Evolutionary conservation across 2,329 filamentous ascomycete species (phyloP).

Genomic region (Erysiphe neolycopersici): DNA sequence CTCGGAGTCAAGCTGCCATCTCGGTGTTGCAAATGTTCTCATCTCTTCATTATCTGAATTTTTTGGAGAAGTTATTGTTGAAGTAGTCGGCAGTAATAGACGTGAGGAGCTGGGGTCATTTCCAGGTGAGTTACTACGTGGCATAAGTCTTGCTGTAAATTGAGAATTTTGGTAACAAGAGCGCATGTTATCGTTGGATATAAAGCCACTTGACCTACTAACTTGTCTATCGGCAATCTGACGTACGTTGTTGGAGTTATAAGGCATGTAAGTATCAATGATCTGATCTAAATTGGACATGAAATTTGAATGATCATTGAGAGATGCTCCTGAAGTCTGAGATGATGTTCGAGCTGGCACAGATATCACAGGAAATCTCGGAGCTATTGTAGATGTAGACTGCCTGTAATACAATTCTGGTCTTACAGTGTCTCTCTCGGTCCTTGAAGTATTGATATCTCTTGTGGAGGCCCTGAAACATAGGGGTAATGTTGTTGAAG

Average conservation of each 20-base stretch:
- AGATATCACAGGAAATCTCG: not conserved
- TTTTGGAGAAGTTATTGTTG: not conserved
- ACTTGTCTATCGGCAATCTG: not conserved
- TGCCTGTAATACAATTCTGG: not conserved
- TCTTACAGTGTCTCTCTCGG: not conserved
- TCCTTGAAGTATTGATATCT: not conserved
- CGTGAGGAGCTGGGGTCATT: not conserved
- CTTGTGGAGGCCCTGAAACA: not conserved
- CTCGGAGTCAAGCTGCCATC: constrained; percentile 74
- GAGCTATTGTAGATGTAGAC: not conserved
- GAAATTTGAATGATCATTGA: not conserved
- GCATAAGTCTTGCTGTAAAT: not conserved
- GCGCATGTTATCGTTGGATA: not conserved
- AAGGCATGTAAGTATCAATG: not conserved
- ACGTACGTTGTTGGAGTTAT: not conserved
- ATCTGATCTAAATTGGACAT: not conserved
- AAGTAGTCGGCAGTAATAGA: not conserved
- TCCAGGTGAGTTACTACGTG: not conserved
- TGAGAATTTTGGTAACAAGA: not conserved
- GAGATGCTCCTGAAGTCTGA: not conserved
- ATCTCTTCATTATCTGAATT: constrained; percentile 1
- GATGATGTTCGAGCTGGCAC: not conserved
- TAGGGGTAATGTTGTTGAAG: no score
- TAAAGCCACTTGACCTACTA: not conserved
- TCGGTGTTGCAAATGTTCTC: constrained; percentile 31